Conservation (phyloP, 306 rosid species). For the Comarum palustre region DNA sequence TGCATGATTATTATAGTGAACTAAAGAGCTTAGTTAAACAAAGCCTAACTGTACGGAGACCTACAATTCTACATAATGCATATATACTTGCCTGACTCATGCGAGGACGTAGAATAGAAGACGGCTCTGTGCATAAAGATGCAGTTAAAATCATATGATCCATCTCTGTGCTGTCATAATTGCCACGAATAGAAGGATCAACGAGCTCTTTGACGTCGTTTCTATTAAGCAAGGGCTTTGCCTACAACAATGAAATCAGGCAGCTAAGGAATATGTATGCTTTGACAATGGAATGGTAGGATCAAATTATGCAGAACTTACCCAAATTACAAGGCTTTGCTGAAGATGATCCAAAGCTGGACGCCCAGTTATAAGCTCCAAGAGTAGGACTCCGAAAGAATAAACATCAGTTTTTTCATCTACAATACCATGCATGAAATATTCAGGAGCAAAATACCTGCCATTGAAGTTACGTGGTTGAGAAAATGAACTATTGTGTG, state of each 20-base stretch:
- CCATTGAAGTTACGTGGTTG: conserved; percentile 11
- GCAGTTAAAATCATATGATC: conserved; percentile 62
- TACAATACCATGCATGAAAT: conserved; percentile 71
- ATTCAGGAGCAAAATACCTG: conserved; percentile 92
- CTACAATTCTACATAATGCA: too few species aligned
- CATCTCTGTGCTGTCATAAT: conserved; percentile 48
- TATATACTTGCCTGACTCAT: conserved; percentile 69
- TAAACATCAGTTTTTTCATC: conserved; percentile 82
- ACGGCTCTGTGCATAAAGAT: conserved; percentile 73
- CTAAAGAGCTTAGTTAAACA: not conserved
- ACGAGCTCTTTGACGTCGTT: conserved; percentile 45
- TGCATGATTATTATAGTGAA: not conserved
- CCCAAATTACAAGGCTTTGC: conserved; percentile 70
- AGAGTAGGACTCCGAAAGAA: conserved; percentile 69
- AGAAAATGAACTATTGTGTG: not conserved
- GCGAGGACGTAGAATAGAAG: conserved; percentile 63
- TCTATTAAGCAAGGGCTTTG: conserved; percentile 58
- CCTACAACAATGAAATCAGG: conserved; percentile 38
- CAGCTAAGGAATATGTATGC: not conserved
- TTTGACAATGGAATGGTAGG: not conserved
- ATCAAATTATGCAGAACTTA: conserved; percentile 24
- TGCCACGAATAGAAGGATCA: conserved; percentile 61
- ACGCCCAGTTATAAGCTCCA: conserved; percentile 81
- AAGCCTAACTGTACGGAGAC: too few species aligned
- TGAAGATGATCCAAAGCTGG: conserved; percentile 56